Conservation (phyloP, 1,284 basidiomycete species). For the Cystobasidium slooffiae region DNA sequence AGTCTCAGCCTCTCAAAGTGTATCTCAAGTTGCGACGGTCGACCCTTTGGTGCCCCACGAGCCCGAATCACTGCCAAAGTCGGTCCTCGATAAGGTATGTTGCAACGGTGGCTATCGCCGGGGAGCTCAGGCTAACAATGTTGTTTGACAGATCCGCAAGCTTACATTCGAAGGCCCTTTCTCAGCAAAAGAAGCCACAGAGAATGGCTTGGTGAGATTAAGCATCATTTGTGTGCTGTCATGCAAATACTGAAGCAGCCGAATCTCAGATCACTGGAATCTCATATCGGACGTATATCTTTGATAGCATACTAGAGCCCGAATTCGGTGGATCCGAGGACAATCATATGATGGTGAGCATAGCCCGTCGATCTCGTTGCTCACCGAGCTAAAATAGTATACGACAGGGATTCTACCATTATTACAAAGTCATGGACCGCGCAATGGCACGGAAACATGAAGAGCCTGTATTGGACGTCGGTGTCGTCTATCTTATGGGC, state of each 20-base stretch:
- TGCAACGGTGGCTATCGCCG: not conserved
- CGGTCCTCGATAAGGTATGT: constrained; percentile 22
- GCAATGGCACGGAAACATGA: constrained; percentile 46
- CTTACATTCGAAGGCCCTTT: constrained; percentile 57
- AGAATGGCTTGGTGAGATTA: constrained; percentile 52
- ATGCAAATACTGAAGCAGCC: not conserved
- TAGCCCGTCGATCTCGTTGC: not conserved
- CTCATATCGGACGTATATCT: constrained; percentile 56
- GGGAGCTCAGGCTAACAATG: not conserved
- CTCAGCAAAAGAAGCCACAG: constrained; percentile 54
- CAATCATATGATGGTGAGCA: constrained; percentile 39
- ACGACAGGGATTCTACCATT: constrained; percentile 54
- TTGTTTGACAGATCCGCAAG: constrained; percentile 39
- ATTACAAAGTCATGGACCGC: constrained; percentile 52
- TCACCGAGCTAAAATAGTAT: not conserved
- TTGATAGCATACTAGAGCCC: constrained; percentile 51
- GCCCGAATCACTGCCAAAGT: not conserved
- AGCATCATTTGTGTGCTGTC: not conserved
- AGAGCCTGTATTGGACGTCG: constrained; percentile 56
- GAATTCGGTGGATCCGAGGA: constrained; percentile 48
- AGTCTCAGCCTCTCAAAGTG: not conserved
- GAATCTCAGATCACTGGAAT: constrained; percentile 53
- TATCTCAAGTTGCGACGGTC: not conserved
- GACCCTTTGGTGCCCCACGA: not conserved
- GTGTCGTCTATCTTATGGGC: constrained; percentile 58